Conservation (phyloP, 805 yeast genomes). For the Pichia thaimueangensis region DNA sequence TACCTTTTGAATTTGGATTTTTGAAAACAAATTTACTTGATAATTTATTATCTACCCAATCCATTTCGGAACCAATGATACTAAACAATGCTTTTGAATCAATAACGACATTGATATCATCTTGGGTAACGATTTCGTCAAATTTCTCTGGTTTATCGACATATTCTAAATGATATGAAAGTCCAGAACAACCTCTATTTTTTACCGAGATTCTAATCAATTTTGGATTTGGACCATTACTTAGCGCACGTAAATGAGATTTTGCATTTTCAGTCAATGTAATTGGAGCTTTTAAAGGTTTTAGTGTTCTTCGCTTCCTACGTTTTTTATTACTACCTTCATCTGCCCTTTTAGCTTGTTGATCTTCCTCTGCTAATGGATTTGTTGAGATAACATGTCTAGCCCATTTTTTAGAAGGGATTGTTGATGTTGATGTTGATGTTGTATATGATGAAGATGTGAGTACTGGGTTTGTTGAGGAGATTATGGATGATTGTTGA, state of each 20-base stretch:
- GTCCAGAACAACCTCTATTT: constrained; percentile 95
- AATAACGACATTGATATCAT: constrained; percentile 85
- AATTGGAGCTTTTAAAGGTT: constrained; percentile 87
- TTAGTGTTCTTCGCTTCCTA: constrained; percentile 53
- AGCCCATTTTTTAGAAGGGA: constrained; percentile 24
- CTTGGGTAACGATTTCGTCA: constrained; percentile 89
- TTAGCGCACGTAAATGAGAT: constrained; percentile 56
- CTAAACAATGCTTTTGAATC: constrained; percentile 95
- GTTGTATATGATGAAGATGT: constrained; percentile 9
- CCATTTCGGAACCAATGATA: constrained; percentile 97
- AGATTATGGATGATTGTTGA: not conserved
- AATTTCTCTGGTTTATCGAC: constrained; percentile 89
- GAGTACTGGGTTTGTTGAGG: constrained; percentile 2
- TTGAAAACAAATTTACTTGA: constrained; percentile 84
- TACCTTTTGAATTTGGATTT: constrained; percentile 95
- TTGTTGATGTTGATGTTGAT: constrained; percentile 6
- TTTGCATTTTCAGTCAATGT: constrained; percentile 74
- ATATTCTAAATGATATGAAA: constrained; percentile 86
- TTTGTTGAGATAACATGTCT: constrained; percentile 24
- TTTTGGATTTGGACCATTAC: constrained; percentile 81
- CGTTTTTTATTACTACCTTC: constrained; percentile 8
- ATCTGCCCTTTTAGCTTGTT: constrained; percentile 6
- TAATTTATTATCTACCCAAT: constrained; percentile 92
- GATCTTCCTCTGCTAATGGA: constrained; percentile 8
- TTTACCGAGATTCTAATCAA: constrained; percentile 89